Evolutionary conservation across 768 basidiomycete genomes (phyloP).

Genomic region (Leccinellum albellum): DNA sequence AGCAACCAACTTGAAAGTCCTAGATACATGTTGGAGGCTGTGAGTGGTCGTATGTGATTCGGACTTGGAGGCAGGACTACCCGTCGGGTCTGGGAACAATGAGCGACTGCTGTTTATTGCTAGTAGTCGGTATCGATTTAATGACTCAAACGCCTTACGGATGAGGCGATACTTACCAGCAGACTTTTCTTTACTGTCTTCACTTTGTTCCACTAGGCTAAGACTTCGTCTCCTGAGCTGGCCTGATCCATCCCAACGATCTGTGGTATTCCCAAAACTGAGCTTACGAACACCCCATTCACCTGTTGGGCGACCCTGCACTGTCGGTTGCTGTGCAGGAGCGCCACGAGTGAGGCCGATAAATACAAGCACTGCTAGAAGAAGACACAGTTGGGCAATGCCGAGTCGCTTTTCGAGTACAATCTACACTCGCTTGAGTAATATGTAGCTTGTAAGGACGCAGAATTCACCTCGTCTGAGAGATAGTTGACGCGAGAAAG

Average conservation of each 20-base stretch:
- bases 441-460: neutral
- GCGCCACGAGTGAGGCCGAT: constrained; percentile 79
- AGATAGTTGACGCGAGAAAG: constrained; percentile 69
- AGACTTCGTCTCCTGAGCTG: constrained; percentile 26
- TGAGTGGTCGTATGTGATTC: neutral
- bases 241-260: constrained; percentile 27
- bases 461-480: constrained; percentile 64
- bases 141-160: neutral
- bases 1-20: neutral
- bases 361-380: constrained; percentile 81
- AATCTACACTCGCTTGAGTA: constrained; percentile 45
- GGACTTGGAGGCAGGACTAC: neutral
- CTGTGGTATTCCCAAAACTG: constrained; percentile 54
- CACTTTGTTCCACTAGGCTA: constrained; percentile 23
- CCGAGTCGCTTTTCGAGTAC: constrained; percentile 86
- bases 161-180: constrained; percentile 4
- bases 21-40: neutral
- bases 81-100: neutral
- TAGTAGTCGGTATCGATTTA: neutral
- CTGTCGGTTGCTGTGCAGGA: constrained; percentile 31
- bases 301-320: constrained; percentile 31
- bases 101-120: neutral
- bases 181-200: constrained; percentile 12
- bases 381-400: constrained; percentile 80
- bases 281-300: constrained; percentile 57